Percentiles rank a stretch among this genome's conserved stretches.
phyloP scores from a whole-genome alignment of 2,329 filamentous ascomycete genomes.

The Emericellopsis atlantica region DNA sequence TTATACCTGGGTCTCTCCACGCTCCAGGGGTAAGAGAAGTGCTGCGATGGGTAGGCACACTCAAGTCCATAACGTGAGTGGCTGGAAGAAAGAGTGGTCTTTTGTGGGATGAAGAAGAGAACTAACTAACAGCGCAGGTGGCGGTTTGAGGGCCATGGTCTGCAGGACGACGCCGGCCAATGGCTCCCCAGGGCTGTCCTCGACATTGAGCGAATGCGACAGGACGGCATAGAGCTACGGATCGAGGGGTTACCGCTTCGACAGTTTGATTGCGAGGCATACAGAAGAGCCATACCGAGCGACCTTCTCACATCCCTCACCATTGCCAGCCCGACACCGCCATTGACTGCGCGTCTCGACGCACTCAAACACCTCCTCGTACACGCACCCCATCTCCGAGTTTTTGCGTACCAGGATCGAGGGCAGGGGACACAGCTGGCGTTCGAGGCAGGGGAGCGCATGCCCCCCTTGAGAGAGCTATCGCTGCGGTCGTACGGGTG shows the following conservation, averaged over 20 bases:
- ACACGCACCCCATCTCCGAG: conserved; percentile 18
- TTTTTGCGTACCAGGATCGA: conserved; percentile 28
- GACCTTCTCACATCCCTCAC: conserved; percentile 24
- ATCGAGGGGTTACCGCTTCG: conserved; percentile 27
- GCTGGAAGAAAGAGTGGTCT: background rate
- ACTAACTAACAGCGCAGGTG: conserved; percentile 16
- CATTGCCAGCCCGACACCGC: conserved; percentile 23
- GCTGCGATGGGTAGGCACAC: conserved; percentile 6
- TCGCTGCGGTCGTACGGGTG: conserved; percentile 34
- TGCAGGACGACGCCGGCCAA: conserved; percentile 10
- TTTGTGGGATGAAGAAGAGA: background rate
- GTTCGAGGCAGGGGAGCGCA: conserved; percentile 23
- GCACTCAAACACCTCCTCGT: conserved; percentile 30
- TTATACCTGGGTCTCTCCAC: conserved; percentile 17
- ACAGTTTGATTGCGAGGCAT: conserved; percentile 18
- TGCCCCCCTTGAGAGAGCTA: conserved; percentile 28
- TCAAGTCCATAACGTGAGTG: conserved; percentile 1
- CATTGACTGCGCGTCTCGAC: conserved; percentile 24
- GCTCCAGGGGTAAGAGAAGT: conserved; percentile 20
- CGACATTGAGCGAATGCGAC: conserved; percentile 13
- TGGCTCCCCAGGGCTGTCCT: conserved; percentile 27
- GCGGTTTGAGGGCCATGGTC: conserved; percentile 19
- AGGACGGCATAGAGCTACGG: conserved; percentile 17
- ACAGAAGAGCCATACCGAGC: conserved; percentile 25
- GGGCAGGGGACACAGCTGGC: conserved; percentile 31